Base-by-base conservation (phyloP, 148 eudicot species). In the Vaccinium macrocarpon region DNA sequence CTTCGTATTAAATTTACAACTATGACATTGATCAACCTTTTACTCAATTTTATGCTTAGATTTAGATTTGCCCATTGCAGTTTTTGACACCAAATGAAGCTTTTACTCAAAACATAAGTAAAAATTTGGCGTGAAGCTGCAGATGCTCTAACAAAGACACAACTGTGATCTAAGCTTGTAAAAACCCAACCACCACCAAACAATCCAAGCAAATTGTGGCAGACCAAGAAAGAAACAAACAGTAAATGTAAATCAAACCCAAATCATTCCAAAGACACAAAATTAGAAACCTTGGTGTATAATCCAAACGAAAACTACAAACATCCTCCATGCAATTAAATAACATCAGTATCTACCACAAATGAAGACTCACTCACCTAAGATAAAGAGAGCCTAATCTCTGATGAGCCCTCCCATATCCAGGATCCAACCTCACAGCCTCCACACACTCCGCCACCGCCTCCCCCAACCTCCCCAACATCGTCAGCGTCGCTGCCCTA, bases 311-410 rank as follows among this genome's bases (percentile, higher is more conserved):
- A 53, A 76, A 11, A 77, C 59, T 50, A n/a, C 52, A 23, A 29
- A 14, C 38, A 23, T 15, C 2, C 15, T 0, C 21, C 12, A 10
- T 51, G 62, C 35, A 51, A 52, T 8, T 0, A 11, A 77, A 9
- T 8, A 61, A 21, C 25, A 7, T 3, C 66, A 19, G 25, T 21
- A 1, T 61, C 25, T 11, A 15, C 27, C 12, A 61, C n/a, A 66
- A 27, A 25, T 66, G 35, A 3, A 10, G 2, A 66, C 7, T 15
- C 53, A 75, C 55, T 57, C 62, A 87, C 92, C 92, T 86, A 18
- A 88, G 85, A 81, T 87, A 87, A 18, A 90, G 91, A 80, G 88
- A 85, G 57, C 90, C 92, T 76, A 90, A 79, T 25, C 91, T 84
- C 76, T 87, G 89, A 85, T 89, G 92, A 82, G 91, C 91, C 77